Evolutionary conservation across 176 grass and related monocot species (phyloP).

Genomic region (Hyparrhenia diplandra): DNA sequence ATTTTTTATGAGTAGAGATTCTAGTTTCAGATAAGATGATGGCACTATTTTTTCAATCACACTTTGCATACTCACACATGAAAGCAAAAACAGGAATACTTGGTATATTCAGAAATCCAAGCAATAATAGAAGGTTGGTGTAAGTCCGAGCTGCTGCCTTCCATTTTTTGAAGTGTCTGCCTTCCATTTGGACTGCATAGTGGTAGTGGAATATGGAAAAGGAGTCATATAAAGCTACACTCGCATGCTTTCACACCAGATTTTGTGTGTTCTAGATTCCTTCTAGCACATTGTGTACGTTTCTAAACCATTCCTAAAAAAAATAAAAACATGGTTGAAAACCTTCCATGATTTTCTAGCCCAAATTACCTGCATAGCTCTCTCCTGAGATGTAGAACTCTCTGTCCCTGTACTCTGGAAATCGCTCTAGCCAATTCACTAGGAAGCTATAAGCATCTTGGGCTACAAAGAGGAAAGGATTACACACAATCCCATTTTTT

Average conservation of each 20-base stretch:
- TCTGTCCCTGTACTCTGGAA: constrained; percentile 55
- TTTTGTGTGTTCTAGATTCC: neutral
- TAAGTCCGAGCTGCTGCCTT: neutral
- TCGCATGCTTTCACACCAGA: neutral
- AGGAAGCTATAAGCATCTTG: constrained; percentile 70
- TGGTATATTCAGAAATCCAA: constrained; percentile 3
- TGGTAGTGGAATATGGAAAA: constrained; percentile 1
- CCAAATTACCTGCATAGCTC: constrained; percentile 71
- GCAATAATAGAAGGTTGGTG: neutral
- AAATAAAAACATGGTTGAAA: neutral
- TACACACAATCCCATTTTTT: neutral
- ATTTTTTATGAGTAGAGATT: neutral
- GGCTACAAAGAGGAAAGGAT: constrained; percentile 21
- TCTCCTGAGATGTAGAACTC: constrained; percentile 79
- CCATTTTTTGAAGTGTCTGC: too few species aligned
- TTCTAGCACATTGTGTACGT: neutral
- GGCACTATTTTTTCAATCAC: neutral
- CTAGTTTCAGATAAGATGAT: constrained; percentile 3
- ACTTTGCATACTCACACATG: neutral
- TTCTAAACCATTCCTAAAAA: constrained; percentile 1
- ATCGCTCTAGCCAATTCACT: constrained; percentile 58
- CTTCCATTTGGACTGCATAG: neutral
- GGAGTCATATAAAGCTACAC: neutral
- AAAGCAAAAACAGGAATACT: neutral
- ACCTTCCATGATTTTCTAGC: neutral